phyloP scores from a whole-genome alignment of 2,329 filamentous ascomycete genomes.

The Neocatenulostroma microsporum region DNA sequence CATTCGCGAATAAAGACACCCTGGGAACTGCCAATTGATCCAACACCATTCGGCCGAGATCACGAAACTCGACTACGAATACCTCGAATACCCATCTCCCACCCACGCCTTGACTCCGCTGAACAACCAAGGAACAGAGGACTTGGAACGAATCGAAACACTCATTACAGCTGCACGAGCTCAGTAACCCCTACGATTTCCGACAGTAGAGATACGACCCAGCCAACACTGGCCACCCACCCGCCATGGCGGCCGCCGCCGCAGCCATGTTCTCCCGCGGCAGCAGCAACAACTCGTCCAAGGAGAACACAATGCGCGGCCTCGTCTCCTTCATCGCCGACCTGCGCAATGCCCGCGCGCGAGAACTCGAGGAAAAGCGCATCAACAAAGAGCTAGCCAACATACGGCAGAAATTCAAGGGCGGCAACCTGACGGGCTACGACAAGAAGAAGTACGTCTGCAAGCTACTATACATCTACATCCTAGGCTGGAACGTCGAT shows the following conservation, averaged over 20 bases:
- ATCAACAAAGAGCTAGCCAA: conserved; percentile 99
- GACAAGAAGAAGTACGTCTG: conserved; percentile 99
- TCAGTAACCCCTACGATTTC: no score
- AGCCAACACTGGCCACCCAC: no score
- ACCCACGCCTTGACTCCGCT: no score
- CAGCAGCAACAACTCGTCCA: conserved; percentile 22
- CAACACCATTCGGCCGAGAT: no score
- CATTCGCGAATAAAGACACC: no score
- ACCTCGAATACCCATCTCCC: no score
- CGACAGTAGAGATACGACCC: no score
- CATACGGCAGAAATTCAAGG: conserved; percentile 96
- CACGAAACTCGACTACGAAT: no score
- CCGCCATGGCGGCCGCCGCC: conserved; percentile 27
- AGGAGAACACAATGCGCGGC: conserved; percentile 45
- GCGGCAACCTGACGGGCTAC: conserved; percentile 77
- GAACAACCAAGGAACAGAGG: no score
- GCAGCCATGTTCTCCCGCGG: conserved; percentile 31
- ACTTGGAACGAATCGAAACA: no score
- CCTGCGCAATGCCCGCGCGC: conserved; percentile 83
- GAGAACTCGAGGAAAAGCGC: conserved; percentile 95
- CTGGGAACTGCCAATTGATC: no score
- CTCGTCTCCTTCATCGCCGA: conserved; percentile 98
- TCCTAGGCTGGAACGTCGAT: conserved; percentile 97
- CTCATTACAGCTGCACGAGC: no score
- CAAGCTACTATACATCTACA: conserved; percentile 99